These are phyloP conservation scores for Dothideomycetes sp. DNA, from an alignment of 2,329 filamentous ascomycete species.

Conservation along the genomic window DNA sequence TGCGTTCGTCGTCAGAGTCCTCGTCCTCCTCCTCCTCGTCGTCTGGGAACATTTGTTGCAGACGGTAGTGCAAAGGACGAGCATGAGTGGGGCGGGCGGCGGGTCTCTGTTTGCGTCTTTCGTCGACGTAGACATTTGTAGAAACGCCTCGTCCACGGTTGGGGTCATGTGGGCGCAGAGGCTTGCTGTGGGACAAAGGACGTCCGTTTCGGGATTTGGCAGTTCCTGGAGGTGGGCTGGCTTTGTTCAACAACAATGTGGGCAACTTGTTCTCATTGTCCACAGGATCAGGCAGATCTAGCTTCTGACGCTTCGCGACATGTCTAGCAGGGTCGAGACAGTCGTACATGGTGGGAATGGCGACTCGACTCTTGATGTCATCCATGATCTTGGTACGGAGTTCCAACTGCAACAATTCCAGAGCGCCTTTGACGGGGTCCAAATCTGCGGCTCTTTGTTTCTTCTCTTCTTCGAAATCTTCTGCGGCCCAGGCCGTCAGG, in stretches of 20 bases:
- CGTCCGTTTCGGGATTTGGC: slow-evolving; percentile 43
- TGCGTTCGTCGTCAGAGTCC: slow-evolving; percentile 68
- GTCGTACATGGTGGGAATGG: slow-evolving; percentile 68
- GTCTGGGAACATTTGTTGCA: slow-evolving; percentile 54
- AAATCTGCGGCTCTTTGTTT: slow-evolving; percentile 76
- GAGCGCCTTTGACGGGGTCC: slow-evolving; percentile 79
- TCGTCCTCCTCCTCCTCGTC: slow-evolving; percentile 63
- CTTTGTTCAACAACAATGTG: slow-evolving; percentile 34
- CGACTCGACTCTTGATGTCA: slow-evolving; percentile 81
- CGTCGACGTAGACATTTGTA: slow-evolving; percentile 43
- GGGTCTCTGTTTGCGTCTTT: slow-evolving; percentile 49
- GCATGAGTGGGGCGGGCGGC: slow-evolving; percentile 50
- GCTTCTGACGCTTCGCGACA: slow-evolving; percentile 63
- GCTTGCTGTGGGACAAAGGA: slow-evolving; percentile 30
- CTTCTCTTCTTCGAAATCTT: slow-evolving; percentile 84
- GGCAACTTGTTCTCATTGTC: slow-evolving; percentile 48
- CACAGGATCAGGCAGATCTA: slow-evolving; percentile 63
- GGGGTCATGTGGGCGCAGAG: slow-evolving; percentile 36
- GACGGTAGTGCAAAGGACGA: slow-evolving; percentile 70
- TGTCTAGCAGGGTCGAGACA: slow-evolving; percentile 78
- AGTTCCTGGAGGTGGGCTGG: slow-evolving; percentile 54
- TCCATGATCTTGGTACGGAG: slow-evolving; percentile 78
- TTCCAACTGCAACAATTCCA: slow-evolving; percentile 69
- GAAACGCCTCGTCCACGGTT: slow-evolving; percentile 31
- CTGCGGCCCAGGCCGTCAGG: slow-evolving; percentile 62